Evolutionary conservation across 345 rosid species (phyloP), one percentile per base, ranked within the genome.

Genomic region (Erysimum cheiranthoides): DNA sequence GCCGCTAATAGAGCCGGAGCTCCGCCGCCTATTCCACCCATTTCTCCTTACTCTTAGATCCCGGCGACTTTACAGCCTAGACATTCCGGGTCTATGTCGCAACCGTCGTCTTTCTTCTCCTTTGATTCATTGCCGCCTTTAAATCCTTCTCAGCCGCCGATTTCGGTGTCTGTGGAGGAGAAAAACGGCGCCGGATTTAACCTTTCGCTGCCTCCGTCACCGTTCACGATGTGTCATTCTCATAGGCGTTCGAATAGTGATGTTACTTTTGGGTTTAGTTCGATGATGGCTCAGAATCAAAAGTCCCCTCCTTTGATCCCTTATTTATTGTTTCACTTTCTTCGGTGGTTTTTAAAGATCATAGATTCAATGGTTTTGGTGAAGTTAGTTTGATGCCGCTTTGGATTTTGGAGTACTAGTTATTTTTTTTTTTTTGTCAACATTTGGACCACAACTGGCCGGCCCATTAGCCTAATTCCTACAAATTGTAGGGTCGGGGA

Each of bases 231-330:
- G 81, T 80, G 85, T 42, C 82, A 50, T 84, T 51, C 76, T 5
- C 98, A 93, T 71, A 82, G 96, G 75, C 85, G 98, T 79, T 88
- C 97, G 16, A 92, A 75, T 51, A 93, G 97, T 66, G 98, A 93
- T 76, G 88, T 93, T 47, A 95, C 97, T 1, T 93, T 90, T 78
- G 91, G 86, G 61, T 78, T 93, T 79, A 65, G 82, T 2, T 53
- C 84, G 3, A 66, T 86, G 54, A 79, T 82, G 79, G 7, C 4
- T 73, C 77, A 73, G 62, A 35, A 5, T 28, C 93, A 85, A 31
- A 53, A 64, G 70, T 83, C 91, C 14, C 81, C 97, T 0, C 84
- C 91, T 1, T 86, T 85, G 73, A 77, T 87, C 70, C 95, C 93
- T 0, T 34, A n/a, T n/a, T n/a, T n/a, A n/a, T n/a, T n/a, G n/a